Percentiles rank a stretch among this genome's conserved stretches.
Conservation (phyloP, 331 rosid species). For the Rosa hybrid region DNA sequence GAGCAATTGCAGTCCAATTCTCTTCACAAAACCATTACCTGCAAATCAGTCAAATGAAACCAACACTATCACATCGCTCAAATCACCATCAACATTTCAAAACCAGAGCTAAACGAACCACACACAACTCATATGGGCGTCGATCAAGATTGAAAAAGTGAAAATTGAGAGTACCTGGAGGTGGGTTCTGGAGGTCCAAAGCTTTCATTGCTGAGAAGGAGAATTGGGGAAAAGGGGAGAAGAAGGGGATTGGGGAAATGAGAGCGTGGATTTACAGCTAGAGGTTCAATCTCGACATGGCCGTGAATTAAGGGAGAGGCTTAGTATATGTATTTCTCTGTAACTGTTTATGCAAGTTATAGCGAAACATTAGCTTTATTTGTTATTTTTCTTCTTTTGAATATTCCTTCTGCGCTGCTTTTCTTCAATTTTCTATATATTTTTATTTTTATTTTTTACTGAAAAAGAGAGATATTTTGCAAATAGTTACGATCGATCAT, state of each 20-base stretch:
- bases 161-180: conserved; percentile 26
- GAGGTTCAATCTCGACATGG: conserved; percentile 58
- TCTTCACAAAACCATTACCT: conserved; percentile 5
- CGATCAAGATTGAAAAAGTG: conserved; percentile 25
- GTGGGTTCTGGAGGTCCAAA: conserved; percentile 2
- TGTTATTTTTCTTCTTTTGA: not conserved
- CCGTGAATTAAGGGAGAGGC: conserved; percentile 49
- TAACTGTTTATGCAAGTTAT: not conserved
- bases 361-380: no score
- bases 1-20: conserved; percentile 8
- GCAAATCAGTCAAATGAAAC: not conserved
- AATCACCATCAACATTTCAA: conserved; percentile 27
- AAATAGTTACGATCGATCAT: no score
- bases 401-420: no score
- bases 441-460: not conserved
- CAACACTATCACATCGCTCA: not conserved
- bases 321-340: not conserved
- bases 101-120: conserved; percentile 21
- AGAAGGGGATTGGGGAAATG: conserved; percentile 10
- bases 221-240: conserved; percentile 10
- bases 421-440: conserved; percentile 2
- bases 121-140: not conserved
- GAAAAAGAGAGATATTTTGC: no score
- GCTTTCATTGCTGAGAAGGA: conserved; percentile 26
- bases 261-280: conserved; percentile 43